Evolutionary conservation across 306 rosid genomes (phyloP), one percentile per base, ranked within the genome.

Genomic region (Lotus japonicus): DNA sequence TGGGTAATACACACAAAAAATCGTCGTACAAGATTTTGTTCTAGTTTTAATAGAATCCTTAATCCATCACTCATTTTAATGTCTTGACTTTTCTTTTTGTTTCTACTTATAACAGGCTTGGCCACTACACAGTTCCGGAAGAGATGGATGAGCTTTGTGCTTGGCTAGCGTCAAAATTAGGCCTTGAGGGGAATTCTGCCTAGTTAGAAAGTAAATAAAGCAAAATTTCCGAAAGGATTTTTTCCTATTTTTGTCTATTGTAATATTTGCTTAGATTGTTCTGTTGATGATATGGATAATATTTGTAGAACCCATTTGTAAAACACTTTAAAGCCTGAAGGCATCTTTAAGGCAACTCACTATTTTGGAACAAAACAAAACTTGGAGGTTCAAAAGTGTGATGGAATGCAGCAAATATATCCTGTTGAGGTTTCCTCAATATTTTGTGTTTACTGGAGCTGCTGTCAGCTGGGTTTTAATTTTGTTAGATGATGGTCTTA

Each of bases 91-190:
- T 28, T 31, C 18, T 13, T 33, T 11, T 19, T 23, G 39, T 17
- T 23, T 58, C 18, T 68, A 58, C 26, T 14, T 17, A 45, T 11
- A 13, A 80, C 77, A 94, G 99, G 68, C 97, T 95, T 67, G 99
- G 97, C 46, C 99, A 95, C 83, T 83, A 84, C 70, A 95, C 99
- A 17, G 74, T 85, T 48, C 99, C 99, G 0, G 89, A 87, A 84
- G 99, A 95, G 86, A 90, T 87, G 89, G 96, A 95, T 11, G 91
- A 88, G 73, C 89, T 90, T 13, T 88, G 99, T 69, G 75, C 81
- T 17, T 94, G 97, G 97, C 78, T 94, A 70, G 46, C 56, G 8
- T 86, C 96, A 57, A 90, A 87, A 72, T 44, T 95, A 86, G 92
- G 87, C 64, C 92, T 90, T 12, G 94, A 88, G 17, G 92, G 91